Base-by-base conservation (phyloP, 306 rosid species). In the Castanopsis chinensis region DNA sequence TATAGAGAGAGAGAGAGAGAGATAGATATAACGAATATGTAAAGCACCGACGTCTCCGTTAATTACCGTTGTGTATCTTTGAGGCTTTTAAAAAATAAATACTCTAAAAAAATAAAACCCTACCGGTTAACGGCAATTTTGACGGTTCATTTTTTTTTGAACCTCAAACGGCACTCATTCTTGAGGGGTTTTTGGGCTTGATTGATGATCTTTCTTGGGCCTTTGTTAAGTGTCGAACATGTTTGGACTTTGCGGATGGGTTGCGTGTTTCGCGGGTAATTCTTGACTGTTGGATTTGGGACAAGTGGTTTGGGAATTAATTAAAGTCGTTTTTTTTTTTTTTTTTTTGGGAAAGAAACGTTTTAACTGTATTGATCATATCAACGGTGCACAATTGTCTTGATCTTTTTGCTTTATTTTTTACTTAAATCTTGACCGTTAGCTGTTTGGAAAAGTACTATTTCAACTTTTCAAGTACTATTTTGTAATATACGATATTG, bases 31-130 rank as follows among this genome's bases (percentile, higher is more conserved):
- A 88, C 93, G 97, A 85, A 91, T 86, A 87, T 73, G 58, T 75
- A 32, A 32, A 63, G 85, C 92, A 88, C 98, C 92, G 93, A 92
- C 97, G 98, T 90, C 87, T 80, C 90, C 91, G 94, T 91, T 85
- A 88, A 78, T 59, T 73, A 71, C 94, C 94, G 98, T 91, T 92
- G 90, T 37, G 45, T 37, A 37, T 37, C 45, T 37, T 37, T 37
- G 45, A 37, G 45, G 45, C 45, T 37, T 37, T 37, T 37, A 37
- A 37, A 37, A 7, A 37, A 37, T 37, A 37, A 37, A 37, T 37
- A 72, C 35, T 6, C 25, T 41, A 18, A 15, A 6, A 6, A 59
- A 12, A 18, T 14, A 33, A 78, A 86, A 81, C 81, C 76, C 88
- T 83, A 82, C 55, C 1, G 32, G 37, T 23, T 92, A 83, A 92